Conservation (phyloP, 768 basidiomycete species). For the Termitomyces sp. region DNA sequence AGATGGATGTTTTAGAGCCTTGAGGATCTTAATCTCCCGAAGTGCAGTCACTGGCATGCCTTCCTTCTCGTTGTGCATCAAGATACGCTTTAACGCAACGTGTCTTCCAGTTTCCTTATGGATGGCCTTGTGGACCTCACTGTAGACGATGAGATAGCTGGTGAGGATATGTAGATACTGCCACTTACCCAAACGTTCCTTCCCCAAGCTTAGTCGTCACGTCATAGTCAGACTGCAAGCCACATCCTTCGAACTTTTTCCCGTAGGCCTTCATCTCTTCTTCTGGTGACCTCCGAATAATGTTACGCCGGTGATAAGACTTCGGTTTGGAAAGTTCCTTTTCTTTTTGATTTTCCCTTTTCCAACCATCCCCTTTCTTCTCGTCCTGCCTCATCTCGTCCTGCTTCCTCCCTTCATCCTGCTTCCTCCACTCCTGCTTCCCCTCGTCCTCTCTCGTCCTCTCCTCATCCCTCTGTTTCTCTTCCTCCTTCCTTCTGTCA, state of each 20-base stretch:
- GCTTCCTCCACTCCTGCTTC: not conserved
- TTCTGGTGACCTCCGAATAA: constrained; percentile 46
- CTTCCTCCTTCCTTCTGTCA: constrained; percentile 1
- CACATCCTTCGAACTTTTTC: constrained; percentile 62
- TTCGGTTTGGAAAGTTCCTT: constrained; percentile 14
- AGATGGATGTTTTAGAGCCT: constrained; percentile 78
- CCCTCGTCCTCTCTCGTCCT: not conserved
- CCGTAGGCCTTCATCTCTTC: constrained; percentile 69
- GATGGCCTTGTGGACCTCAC: constrained; percentile 88
- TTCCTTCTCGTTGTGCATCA: constrained; percentile 96
- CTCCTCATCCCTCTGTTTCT: constrained; percentile 2
- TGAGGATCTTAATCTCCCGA: constrained; percentile 95
- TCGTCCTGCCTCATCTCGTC: not conserved
- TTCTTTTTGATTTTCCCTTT: constrained; percentile 16
- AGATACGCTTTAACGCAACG: constrained; percentile 90
- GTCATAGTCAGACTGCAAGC: constrained; percentile 69
- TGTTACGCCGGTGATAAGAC: constrained; percentile 31
- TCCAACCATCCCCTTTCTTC: constrained; percentile 1
- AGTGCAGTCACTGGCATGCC: constrained; percentile 96
- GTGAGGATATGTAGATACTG: constrained; percentile 5
- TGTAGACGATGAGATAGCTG: constrained; percentile 21
- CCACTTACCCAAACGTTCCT: constrained; percentile 91
- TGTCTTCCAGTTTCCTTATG: constrained; percentile 50
- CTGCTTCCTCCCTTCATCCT: not conserved
- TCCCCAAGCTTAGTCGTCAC: constrained; percentile 87